Percentiles rank a stretch among this genome's conserved stretches.
Conservation (phyloP, 2,329 filamentous ascomycete species). For the Sporothrix mexicana region DNA sequence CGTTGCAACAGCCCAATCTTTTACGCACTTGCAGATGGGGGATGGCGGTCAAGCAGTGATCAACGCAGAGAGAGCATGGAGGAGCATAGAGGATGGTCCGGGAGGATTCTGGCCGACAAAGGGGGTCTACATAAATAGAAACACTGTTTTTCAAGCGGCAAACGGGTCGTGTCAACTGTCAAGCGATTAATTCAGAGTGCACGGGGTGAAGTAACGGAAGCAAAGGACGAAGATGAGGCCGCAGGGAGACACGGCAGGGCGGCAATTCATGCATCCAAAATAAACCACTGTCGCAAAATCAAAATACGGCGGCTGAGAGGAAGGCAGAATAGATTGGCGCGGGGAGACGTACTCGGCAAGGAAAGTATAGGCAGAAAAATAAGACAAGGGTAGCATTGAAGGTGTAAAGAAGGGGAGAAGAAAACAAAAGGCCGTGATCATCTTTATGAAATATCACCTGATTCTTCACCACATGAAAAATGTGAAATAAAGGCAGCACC, state of each 20-base stretch:
- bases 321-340: neutral
- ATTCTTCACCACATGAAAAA: neutral
- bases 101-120: neutral
- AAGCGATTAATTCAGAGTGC: neutral
- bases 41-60: conserved; percentile 3
- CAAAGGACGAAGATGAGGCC: neutral
- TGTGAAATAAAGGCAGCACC: neutral
- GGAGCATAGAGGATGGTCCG: neutral
- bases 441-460: too few species aligned
- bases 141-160: neutral
- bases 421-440: neutral
- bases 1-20: neutral
- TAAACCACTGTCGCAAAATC: neutral
- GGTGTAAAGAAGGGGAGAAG: neutral
- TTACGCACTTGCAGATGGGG: neutral
- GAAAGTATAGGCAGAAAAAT: neutral
- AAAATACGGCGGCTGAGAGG: neutral
- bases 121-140: conserved; percentile 8
- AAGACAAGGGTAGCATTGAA: neutral
- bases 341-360: neutral
- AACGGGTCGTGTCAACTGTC: neutral
- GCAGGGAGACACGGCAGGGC: conserved; percentile 5
- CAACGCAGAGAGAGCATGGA: neutral
- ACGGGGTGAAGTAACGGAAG: neutral
- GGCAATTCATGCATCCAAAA: conserved; percentile 13